Evolutionary conservation across 352 stramenopile genomes (phyloP).

Genomic region (Saprolegnia parasitica): DNA sequence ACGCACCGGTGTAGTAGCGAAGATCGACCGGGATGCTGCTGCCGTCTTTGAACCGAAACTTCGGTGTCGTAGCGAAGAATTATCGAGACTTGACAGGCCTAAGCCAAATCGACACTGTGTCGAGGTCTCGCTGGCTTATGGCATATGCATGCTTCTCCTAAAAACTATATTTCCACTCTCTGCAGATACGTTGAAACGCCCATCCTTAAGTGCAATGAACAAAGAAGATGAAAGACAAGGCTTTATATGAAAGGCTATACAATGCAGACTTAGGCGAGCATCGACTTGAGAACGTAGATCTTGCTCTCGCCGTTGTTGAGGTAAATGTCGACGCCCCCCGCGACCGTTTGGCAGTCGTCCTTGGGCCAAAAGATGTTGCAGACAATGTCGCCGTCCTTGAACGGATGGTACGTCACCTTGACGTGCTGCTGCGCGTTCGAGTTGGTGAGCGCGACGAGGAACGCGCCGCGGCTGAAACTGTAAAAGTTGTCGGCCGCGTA

Average conservation of each 20-base stretch:
- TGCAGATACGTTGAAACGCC: too few species aligned
- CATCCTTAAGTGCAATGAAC: too few species aligned
- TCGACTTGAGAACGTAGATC: slow-evolving; percentile 27
- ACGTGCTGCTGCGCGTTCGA: slow-evolving; percentile 12
- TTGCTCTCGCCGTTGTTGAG: slow-evolving; percentile 25
- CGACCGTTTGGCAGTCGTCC: slow-evolving; percentile 26
- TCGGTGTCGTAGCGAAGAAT: too few species aligned
- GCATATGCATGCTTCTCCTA: too few species aligned
- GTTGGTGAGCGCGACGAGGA: slow-evolving; percentile 28
- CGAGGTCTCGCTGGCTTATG: too few species aligned
- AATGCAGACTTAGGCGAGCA: slow-evolving; percentile 27
- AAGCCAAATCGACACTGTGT: too few species aligned
- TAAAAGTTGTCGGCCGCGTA: slow-evolving; percentile 29
- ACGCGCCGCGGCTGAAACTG: slow-evolving; percentile 25
- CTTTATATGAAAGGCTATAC: neutral
- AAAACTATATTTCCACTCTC: too few species aligned
- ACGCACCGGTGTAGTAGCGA: too few species aligned
- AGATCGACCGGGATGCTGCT: too few species aligned
- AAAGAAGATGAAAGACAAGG: too few species aligned
- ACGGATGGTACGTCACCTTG: slow-evolving; percentile 29
- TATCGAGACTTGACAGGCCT: too few species aligned
- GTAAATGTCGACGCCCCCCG: slow-evolving; percentile 18
- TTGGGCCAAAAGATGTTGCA: slow-evolving; percentile 30
- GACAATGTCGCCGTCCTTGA: neutral
- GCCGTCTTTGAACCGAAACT: too few species aligned